A percentile compares a stretch with the other conserved stretches of the same genome.
Conservation (phyloP, 306 rosid genomes). For the Lupinus albus region DNA sequence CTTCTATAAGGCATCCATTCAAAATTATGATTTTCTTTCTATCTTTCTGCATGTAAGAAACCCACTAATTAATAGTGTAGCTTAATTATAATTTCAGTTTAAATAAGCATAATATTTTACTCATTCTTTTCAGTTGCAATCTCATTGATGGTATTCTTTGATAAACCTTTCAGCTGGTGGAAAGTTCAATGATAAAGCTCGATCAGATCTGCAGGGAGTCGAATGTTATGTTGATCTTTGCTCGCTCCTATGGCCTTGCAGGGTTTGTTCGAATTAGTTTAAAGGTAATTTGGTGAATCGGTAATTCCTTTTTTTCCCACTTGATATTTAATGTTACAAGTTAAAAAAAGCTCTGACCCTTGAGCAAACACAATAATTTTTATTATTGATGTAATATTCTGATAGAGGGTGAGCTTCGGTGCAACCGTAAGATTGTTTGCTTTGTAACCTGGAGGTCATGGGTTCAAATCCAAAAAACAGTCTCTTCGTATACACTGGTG, state of each 20-base stretch:
- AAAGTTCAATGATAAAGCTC: conserved; percentile 85
- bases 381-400: background rate
- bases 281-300: conserved; percentile 57
- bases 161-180: conserved; percentile 67
- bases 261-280: conserved; percentile 92
- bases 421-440: no score
- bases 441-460: no score
- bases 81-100: background rate
- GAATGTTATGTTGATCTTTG: conserved; percentile 76
- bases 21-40: background rate
- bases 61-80: conserved; percentile 17
- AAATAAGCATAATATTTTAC: conserved; percentile 6
- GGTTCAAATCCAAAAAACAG: no score
- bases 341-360: conserved; percentile 21
- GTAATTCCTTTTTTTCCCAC: conserved; percentile 10
- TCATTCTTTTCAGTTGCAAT: conserved; percentile 24
- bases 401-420: no score
- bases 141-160: conserved; percentile 40
- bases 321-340: conserved; percentile 22
- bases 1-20: conserved; percentile 13
- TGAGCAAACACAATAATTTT: conserved; percentile 23
- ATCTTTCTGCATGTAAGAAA: conserved; percentile 18
- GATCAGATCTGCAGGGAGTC: conserved; percentile 84
- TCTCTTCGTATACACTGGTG: no score
- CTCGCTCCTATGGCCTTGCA: conserved; percentile 95